Evolutionary conservation across 495 filamentous ascomycete genomes (phyloP), one percentile per base, ranked within the genome.

Genomic region (Aspergillus heteromorphus): DNA sequence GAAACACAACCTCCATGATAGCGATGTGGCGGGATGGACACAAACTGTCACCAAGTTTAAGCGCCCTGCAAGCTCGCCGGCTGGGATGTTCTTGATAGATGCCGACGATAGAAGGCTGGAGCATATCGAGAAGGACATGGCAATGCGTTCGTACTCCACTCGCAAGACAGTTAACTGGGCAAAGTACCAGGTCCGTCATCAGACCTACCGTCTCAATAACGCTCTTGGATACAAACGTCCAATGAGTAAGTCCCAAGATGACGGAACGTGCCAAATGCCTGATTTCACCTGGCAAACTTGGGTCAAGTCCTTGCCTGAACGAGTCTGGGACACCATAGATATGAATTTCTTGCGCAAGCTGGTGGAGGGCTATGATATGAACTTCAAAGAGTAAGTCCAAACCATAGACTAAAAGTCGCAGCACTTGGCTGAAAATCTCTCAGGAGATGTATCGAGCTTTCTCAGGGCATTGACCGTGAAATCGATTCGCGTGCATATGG

Each of bases 391-490:
- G 67, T 81, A 70, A 64, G 73, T 55, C 5, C n/a, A 11, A 36
- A n/a, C 38, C 40, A 1, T n/a, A n/a, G n/a, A n/a, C n/a, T n/a
- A n/a, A n/a, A n/a, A n/a, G 7, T 23, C 7, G 38, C 6, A 20
- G 25, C 45, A 21, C 17, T 51, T 5, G 10, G 19, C n/a, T 48
- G 54, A 36, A 53, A 16, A 40, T 21, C 14, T 27, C 40, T 10
- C 53, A 83, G 80, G 54, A 72, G 76, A 18, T 74, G 77, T 50
- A 76, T 80, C 48, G 88, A 95, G 47, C 64, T 90, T 1, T 90
- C 88, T 16, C 90, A 95, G 62, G 92, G 91, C 55, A 72, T 88
- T 16, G 86, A 88, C 57, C 77, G 85, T 16, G 73, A 73, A 29
- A 70, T 61, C 4, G 79, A 84, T 51, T 56, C 29, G 27, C 71